Base-by-base conservation (phyloP, 768 basidiomycete genomes). In the Coprinellus aureogranulatus region DNA sequence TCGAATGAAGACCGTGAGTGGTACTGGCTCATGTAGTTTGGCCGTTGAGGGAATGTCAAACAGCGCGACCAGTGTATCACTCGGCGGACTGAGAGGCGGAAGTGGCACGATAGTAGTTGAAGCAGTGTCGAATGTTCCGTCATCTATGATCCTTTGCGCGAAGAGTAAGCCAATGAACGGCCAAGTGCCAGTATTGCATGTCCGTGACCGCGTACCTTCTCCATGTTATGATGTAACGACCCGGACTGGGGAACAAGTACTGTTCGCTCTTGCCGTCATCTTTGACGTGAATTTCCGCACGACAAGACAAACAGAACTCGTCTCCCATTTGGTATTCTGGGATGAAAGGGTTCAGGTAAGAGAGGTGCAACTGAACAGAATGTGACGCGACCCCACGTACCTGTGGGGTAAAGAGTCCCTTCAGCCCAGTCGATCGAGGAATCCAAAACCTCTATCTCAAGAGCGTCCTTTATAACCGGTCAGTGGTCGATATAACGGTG, bases 241-340 rank as follows among this genome's bases (percentile, higher is more conserved):
- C 90, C 0, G 85, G 83, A 16, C 79, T 78, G 8, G 72, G 65
- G 37, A 84, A 72, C 3, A 64, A 59, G 18, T 67, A 70, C 18
- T 73, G 66, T 2, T 68, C 69, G 72, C 68, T 16, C 78, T 76
- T 30, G 79, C 82, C 23, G 72, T 69, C 26, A 72, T 62, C 3
- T 76, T 67, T 14, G 57, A 88, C 65, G 45, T 72, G 75, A 40
- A 90, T 70, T 8, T 37, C 23, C 11, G 34, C 50, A 11, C 80
- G 79, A 62, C 83, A 86, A 22, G 78, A 64, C 31, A 84, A 78
- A 41, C 78, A 80, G 59, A 90, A 81, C 58, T 81, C 81, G 62
- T 93, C 91, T 0, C 86, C 87, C 10, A 82, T 65, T 25, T 82
- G 68, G 70, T 82, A 88, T 59, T 87, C 89, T 89, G 59, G 9